Conservation (phyloP, 257 asterid species). For the Solanum lycopersicoides region DNA sequence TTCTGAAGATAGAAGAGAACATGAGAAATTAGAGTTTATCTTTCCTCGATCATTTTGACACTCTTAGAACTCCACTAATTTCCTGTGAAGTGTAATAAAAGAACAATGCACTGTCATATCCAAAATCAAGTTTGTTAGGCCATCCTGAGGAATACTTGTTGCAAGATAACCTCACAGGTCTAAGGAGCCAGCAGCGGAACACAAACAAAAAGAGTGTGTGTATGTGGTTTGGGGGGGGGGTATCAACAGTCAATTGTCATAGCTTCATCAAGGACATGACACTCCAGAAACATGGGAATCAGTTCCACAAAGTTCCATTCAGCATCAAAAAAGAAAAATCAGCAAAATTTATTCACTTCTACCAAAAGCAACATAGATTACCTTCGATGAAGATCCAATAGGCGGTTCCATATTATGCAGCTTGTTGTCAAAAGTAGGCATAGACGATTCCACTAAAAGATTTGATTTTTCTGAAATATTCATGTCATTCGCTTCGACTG, state of each 20-base stretch:
- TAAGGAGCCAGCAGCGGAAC: neutral
- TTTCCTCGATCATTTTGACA: neutral
- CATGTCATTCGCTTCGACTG: conserved; percentile 7
- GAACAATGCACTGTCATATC: neutral
- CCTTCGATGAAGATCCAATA: conserved; percentile 48
- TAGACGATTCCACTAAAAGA: conserved; percentile 27
- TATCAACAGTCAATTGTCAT: neutral
- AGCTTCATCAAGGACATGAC: neutral
- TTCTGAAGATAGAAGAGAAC: neutral
- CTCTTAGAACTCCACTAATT: neutral
- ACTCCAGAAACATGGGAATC: neutral
- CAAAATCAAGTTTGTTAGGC: neutral
- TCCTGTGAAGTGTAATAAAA: neutral
- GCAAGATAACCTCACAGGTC: neutral
- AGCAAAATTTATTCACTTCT: neutral
- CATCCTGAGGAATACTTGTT: neutral
- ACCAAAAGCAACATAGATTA: conserved; percentile 1
- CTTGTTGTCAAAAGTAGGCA: conserved; percentile 17
- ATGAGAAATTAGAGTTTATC: neutral
- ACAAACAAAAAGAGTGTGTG: too few species aligned
- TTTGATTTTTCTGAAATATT: conserved; percentile 24
- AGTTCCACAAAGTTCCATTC: neutral
- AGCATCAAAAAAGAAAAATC: neutral
- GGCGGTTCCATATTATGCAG: conserved; percentile 10
- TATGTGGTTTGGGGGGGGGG: too few species aligned